Evolutionary conservation across 179 eudicot species (phyloP).

Genomic region (Beta macrorhiza): DNA sequence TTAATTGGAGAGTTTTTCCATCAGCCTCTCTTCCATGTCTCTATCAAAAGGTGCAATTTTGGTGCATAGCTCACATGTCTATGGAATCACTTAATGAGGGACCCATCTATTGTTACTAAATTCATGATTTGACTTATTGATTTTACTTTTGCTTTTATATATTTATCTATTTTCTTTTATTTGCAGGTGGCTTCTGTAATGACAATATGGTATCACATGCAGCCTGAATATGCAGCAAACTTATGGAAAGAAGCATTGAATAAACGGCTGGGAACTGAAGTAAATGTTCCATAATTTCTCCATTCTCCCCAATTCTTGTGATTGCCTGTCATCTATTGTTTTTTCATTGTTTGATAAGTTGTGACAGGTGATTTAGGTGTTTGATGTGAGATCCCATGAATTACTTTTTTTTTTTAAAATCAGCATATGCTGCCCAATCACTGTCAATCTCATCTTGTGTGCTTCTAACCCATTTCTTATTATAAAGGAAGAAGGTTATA

Average conservation of each 20-base stretch:
- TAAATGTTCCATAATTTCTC: conserved; percentile 23
- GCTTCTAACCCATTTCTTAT: neutral
- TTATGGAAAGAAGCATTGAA: conserved; percentile 96
- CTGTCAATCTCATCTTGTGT: neutral
- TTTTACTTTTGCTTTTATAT: neutral
- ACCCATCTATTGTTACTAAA: neutral
- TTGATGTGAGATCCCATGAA: neutral
- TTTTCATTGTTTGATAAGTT: neutral
- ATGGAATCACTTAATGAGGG: neutral
- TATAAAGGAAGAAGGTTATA: neutral
- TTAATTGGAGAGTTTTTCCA: neutral
- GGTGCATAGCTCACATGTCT: neutral
- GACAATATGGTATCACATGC: conserved; percentile 87
- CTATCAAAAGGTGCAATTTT: neutral
- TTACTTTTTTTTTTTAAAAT: neutral
- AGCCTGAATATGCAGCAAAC: conserved; percentile 91
- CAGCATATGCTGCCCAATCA: neutral
- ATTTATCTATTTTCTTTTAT: neutral
- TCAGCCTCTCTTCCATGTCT: neutral
- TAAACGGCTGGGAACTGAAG: conserved; percentile 94
- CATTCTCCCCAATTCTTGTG: conserved; percentile 1
- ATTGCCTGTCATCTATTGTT: neutral
- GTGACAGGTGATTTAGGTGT: neutral
- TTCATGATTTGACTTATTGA: neutral
- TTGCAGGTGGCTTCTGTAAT: conserved; percentile 92